Evolutionary conservation across 306 rosid species (phyloP).

Genomic region (Vachellia pachyceras): DNA sequence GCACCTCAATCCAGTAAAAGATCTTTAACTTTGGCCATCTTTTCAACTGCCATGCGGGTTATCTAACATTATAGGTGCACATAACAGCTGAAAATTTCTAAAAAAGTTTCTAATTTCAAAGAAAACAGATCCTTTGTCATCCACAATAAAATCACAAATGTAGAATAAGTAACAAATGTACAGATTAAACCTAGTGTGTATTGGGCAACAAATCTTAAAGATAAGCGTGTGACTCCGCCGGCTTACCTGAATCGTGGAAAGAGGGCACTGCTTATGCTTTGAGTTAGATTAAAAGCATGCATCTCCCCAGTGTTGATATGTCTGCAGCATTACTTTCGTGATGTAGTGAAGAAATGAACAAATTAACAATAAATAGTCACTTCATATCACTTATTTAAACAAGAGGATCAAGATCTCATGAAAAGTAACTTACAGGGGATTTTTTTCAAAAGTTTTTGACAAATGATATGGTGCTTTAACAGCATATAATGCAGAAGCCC

Average conservation of each 20-base stretch:
- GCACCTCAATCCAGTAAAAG: neutral
- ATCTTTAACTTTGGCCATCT: neutral
- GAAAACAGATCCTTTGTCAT: constrained; percentile 4
- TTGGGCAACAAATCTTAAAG: constrained; percentile 5
- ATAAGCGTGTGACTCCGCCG: constrained; percentile 9
- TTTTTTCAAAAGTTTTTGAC: constrained; percentile 51
- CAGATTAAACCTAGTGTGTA: neutral
- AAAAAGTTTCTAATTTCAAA: neutral
- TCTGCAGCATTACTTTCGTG: constrained; percentile 44
- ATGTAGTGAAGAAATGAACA: constrained; percentile 28
- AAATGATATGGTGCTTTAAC: constrained; percentile 51
- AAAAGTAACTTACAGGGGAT: constrained; percentile 59
- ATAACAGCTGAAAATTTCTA: constrained; percentile 16
- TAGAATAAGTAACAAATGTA: neutral
- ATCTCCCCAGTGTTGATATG: constrained; percentile 51
- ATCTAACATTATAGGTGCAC: neutral
- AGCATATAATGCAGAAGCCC: constrained; percentile 78
- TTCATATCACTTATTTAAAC: neutral
- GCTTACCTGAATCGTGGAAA: constrained; percentile 84
- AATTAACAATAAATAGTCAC: constrained; percentile 6
- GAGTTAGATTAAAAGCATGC: constrained; percentile 60
- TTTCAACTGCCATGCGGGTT: neutral
- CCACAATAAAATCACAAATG: constrained; percentile 3
- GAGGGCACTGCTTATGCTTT: constrained; percentile 72
- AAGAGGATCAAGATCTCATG: constrained; percentile 18